Conservation (phyloP, 2,329 filamentous ascomycete species). For the Coniochaeta hoffmannii region DNA sequence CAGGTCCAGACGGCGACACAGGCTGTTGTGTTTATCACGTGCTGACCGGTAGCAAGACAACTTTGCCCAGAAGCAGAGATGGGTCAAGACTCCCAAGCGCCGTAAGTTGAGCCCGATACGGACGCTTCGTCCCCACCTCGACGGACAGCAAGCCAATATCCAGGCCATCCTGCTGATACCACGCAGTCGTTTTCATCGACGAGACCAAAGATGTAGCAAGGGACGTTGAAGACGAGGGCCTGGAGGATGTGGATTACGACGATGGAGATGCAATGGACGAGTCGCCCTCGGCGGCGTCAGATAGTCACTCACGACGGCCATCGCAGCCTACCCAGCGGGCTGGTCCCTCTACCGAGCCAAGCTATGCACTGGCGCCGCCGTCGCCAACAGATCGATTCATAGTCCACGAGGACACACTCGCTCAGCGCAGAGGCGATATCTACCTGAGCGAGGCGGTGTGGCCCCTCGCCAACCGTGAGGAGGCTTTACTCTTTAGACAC, state of each 20-base stretch:
- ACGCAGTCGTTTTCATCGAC: conserved; percentile 19
- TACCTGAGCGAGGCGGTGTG: conserved; percentile 17
- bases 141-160: neutral
- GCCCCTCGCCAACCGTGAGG: conserved; percentile 18
- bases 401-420: conserved; percentile 14
- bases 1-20: neutral
- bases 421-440: conserved; percentile 6
- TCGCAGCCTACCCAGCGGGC: neutral
- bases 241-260: neutral
- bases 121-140: neutral
- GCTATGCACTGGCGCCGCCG: conserved; percentile 2
- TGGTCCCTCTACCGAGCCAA: neutral
- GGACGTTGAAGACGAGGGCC: conserved; percentile 1
- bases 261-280: neutral
- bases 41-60: conserved; percentile 12
- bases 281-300: conserved; percentile 2
- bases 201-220: conserved; percentile 13
- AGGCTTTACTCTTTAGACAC: conserved; percentile 24
- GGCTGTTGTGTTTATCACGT: neutral
- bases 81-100: conserved; percentile 22
- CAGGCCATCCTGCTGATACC: neutral
- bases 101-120: conserved; percentile 12
- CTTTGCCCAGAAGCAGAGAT: conserved; percentile 22
- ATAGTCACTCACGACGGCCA: neutral
- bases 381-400: conserved; percentile 23